Evolutionary conservation across 2,329 filamentous ascomycete genomes (phyloP).

Genomic region (Meredithiella fracta): DNA sequence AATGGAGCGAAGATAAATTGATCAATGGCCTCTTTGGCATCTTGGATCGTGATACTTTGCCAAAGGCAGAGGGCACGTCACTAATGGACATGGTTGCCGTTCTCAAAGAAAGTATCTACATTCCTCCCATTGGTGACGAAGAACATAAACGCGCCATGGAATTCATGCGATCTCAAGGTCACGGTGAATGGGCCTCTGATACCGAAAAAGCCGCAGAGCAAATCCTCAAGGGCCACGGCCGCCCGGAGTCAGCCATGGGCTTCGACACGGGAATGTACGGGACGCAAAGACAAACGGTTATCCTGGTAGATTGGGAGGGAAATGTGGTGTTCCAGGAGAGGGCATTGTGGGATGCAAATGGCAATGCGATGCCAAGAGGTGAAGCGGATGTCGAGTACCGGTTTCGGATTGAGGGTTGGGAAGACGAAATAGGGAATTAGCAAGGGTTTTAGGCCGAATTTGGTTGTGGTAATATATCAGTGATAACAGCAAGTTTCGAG

Average conservation of each 20-base stretch:
- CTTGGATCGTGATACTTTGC: constrained; percentile 41
- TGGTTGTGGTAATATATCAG: no score
- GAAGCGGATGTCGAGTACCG: constrained; percentile 38
- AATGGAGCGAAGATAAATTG: constrained; percentile 30
- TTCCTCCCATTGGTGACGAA: constrained; percentile 39
- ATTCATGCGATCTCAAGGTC: constrained; percentile 24
- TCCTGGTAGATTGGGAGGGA: constrained; percentile 46
- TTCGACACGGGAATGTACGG: constrained; percentile 47
- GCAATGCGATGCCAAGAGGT: constrained; percentile 36
- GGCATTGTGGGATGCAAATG: constrained; percentile 41
- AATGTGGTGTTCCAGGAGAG: constrained; percentile 44
- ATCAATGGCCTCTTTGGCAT: constrained; percentile 35
- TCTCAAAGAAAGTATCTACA: constrained; percentile 44
- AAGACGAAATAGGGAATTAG: not conserved
- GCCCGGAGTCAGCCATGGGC: constrained; percentile 24
- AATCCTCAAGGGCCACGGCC: constrained; percentile 22
- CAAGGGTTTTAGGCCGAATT: not conserved
- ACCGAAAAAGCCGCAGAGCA: constrained; percentile 21
- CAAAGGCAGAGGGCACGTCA: constrained; percentile 23
- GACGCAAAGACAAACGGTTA: constrained; percentile 46
- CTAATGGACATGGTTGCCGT: constrained; percentile 37
- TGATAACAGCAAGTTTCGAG: not conserved
- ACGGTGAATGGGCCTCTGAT: not conserved
- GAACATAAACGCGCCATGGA: constrained; percentile 30
- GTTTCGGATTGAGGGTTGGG: constrained; percentile 40